Evolutionary conservation across 1,139 yeast species (phyloP), one percentile per base, ranked within the genome.

Genomic region (Yamadazyma diospyri): DNA sequence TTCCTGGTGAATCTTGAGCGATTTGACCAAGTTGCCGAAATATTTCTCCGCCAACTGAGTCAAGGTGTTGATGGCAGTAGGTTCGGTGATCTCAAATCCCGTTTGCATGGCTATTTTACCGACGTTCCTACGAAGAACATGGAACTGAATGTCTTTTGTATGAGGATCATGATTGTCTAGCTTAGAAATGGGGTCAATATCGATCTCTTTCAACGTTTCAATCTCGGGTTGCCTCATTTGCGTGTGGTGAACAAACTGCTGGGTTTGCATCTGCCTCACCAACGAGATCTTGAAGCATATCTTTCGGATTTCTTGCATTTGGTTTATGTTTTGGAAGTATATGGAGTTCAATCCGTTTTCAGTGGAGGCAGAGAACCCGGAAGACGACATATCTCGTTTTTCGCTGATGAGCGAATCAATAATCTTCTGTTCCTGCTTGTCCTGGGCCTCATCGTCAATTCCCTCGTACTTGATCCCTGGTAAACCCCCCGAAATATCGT

Each of bases 181-280:
- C 41, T 83, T 78, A 1, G 95, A 84, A 16, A 84, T 72, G 4
- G 88, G 77, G 50, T 88, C 96, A 16, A 88, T 60, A 52, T 89
- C 97, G 9, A 69, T 57, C 41, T 86, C 94, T 35, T 66, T 62
- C 9, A 89, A 58, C 4, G 69, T 55, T 29, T 78, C 81, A 22
- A 79, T 71, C 36, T 74, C 81, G 3, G 89, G 89, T 18, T 83
- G 79, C 43, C 75, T 76, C 69, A 81, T 68, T 47, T 81, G 88
- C 0, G 87, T 72, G 37, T 80, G 81, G 53, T 84, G 94, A 36
- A 84, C 69, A 58, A 78, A 78, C 41, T 78, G 82, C 40, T 80
- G 86, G 17, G 88, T 89, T 51, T 92, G 95, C 87, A 92, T 81
- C 55, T 86, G 95, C 40, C 96, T 71, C 39, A 94, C 84, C 33